Evolutionary conservation across 805 yeast genomes (phyloP), one percentile per base, ranked within the genome.

Genomic region (Kazachstania viticola): DNA sequence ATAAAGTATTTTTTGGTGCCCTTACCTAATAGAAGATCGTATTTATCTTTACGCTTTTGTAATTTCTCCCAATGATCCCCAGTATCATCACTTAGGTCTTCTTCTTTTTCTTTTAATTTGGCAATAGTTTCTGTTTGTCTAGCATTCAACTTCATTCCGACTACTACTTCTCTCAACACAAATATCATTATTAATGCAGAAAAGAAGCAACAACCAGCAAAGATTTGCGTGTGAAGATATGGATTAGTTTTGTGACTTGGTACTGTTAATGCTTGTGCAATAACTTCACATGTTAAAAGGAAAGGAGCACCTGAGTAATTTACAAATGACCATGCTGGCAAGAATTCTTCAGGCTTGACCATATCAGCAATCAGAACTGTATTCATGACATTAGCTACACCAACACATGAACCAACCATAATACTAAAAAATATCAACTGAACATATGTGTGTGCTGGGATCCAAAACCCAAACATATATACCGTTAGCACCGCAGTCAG

Each of bases 181-280:
- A 71, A 35, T 35, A 69, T 51, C 21, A 71, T 34, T 3, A 70
- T 5, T 9, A 65, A 45, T 0, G 67, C 67, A 13, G 51, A 51
- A 11, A 66, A 46, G 40, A 65, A 67, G 28, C 67, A 49, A n/a
- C 61, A 42, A 3, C 79, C 82, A 3, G 74, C 67, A 48, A 73
- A 74, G 1, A 74, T 58, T 44, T 75, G 82, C 3, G 78, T 63
- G 39, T 75, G 65, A 23, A 69, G 53, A 41, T 67, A 76, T 2
- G 81, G 80, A 14, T 51, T 56, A 14, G 33, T 37, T 4, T 38
- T 35, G 8, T 31, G 28, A 3, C 43, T 24, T 6, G 45, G 33
- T 13, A 46, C 53, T 32, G 61, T 58, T 29, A 73, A 47, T 1
- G 71, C 61, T 34, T 74, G 64, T 0, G 73, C 79, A 31, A 73